Evolutionary conservation across 2,329 filamentous ascomycete species (phyloP).

Genomic region (Aspergillus chevalieri): DNA sequence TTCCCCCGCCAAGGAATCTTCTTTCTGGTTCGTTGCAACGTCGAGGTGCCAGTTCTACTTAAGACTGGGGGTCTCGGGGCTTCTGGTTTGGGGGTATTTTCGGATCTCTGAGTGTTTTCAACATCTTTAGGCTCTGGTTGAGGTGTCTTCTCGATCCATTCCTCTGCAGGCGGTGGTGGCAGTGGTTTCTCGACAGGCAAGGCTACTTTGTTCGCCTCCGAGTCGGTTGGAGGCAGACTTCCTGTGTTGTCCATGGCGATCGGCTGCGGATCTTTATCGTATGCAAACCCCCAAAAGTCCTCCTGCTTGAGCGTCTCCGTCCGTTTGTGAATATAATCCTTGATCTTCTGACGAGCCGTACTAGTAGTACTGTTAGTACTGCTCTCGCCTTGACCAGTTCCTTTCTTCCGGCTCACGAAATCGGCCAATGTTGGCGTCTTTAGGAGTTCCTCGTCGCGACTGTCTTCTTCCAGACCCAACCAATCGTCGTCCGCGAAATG

Average conservation of each 20-base stretch:
- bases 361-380: constrained; percentile 8
- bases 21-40: constrained; percentile 51
- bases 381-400: constrained; percentile 11
- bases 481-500: constrained; percentile 40
- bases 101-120: neutral
- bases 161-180: constrained; percentile 29
- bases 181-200: constrained; percentile 36
- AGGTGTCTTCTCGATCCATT: constrained; percentile 5
- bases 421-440: constrained; percentile 36
- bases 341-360: constrained; percentile 21
- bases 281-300: constrained; percentile 41
- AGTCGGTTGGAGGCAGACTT: constrained; percentile 14
- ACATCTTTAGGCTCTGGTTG: constrained; percentile 1
- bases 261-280: constrained; percentile 33
- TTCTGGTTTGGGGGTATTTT: constrained; percentile 7
- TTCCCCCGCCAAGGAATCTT: constrained; percentile 71
- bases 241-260: constrained; percentile 29
- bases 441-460: constrained; percentile 32
- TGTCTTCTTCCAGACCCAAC: constrained; percentile 37
- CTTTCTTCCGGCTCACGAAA: constrained; percentile 24
- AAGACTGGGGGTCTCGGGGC: constrained; percentile 6
- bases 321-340: constrained; percentile 31
- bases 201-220: constrained; percentile 12
- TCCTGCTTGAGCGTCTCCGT: constrained; percentile 39
- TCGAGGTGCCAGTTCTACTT: constrained; percentile 14